A percentile compares a stretch with the other conserved stretches of the same genome.
Evolutionary conservation across 257 asterid genomes (phyloP).

Genomic region (Nemophila menziesii): DNA sequence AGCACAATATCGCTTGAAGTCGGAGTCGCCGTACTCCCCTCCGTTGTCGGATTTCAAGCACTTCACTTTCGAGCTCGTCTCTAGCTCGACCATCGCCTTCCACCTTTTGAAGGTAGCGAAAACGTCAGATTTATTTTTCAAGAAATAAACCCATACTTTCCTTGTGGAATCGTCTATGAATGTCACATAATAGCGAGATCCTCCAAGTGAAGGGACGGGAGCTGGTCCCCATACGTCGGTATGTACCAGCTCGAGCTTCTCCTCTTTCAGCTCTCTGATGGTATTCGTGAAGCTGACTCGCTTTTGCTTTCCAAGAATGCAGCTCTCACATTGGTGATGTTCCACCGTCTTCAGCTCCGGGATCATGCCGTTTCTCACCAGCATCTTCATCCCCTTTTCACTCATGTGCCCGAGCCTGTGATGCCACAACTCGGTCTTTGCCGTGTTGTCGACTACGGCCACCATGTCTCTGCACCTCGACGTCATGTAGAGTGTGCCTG

Average conservation of each 20-base stretch:
- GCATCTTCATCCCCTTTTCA: too few relatives aligned
- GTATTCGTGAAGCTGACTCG: constrained; percentile 1
- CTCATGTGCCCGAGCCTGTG: too few relatives aligned
- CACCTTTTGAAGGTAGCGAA: background rate
- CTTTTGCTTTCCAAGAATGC: background rate
- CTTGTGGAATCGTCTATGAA: background rate
- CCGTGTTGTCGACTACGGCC: background rate
- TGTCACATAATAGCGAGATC: background rate
- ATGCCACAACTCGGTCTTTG: background rate
- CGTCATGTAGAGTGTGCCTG: background rate
- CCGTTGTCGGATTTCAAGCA: constrained; percentile 4
- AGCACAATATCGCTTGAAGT: background rate
- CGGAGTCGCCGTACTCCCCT: background rate
- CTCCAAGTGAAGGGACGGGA: background rate
- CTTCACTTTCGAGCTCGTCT: background rate
- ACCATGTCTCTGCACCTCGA: background rate
- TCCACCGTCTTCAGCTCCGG: background rate
- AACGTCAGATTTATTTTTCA: background rate
- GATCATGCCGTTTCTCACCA: too few relatives aligned
- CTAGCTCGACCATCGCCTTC: background rate
- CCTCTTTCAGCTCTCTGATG: background rate
- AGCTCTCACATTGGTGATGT: background rate
- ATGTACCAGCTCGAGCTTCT: constrained; percentile 8
- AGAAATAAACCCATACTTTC: too few relatives aligned
- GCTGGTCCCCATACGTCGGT: constrained; percentile 3